Evolutionary conservation across 495 filamentous ascomycete genomes (phyloP), one percentile per base, ranked within the genome.

Genomic region (Daldinia bambusicola): DNA sequence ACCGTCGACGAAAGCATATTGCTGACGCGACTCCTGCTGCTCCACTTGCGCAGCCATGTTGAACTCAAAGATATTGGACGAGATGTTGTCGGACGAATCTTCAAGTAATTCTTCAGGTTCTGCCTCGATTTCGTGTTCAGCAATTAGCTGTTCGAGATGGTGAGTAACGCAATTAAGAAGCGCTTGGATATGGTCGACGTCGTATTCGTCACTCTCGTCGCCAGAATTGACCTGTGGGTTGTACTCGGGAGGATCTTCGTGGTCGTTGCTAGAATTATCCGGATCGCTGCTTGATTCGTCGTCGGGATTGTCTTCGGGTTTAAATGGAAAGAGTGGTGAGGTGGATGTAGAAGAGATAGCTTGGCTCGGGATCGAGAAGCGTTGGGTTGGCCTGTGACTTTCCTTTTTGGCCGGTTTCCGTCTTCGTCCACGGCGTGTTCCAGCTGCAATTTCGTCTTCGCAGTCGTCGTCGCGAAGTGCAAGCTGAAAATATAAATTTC

Each of bases 1-100:
- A 76, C 94, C 94, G 83, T 98, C 94, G 79, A 98, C 94, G 79
- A 98, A 92, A 80, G 95, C 79, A 36, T 76, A 76, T 55, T 70
- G 80, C 61, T 66, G 53, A 56, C 32, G 53, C 53, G 16, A 5
- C 14, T 34, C 53, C 7, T 56, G 53, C n/a, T 34, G 53, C 53
- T 56, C 53, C n/a, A 34, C 53, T 60, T 71, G 63, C 22, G 58
- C 40, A 40, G 65, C 66, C 61, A 70, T 70, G 16, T 41, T 60
- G 14, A n/a, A 18, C 32, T 34, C n/a, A 0, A 14, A 9, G n/a
- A 53, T 32, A 6, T 53, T 6, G 50, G 22, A n/a, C 3, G 6
- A 9, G 31, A 53, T 53, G 10, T 53, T 6, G 50, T 48, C 9
- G 1, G 43, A 48, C 7, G 43, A 48, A 4, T 48, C 43, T 48